Base-by-base conservation (phyloP, 2,329 filamentous ascomycete genomes). In the Fusarium sublunatum region DNA sequence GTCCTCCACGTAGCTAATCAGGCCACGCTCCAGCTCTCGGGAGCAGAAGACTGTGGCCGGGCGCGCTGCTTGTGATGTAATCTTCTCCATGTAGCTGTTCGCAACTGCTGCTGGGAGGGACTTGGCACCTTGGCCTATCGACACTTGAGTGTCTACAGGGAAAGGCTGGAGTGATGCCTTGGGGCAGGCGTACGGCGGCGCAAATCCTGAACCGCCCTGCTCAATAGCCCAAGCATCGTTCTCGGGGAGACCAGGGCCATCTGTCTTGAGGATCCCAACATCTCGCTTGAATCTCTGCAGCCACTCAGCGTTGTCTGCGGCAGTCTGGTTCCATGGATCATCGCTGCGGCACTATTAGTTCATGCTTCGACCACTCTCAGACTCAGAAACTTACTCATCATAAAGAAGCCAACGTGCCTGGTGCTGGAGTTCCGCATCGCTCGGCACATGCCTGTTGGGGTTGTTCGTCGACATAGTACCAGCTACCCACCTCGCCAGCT, bases 221-320 rank as follows among this genome's bases (percentile, higher is more conserved):
- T 74, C 70, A 3, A 82, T 61, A 41, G 77, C 77, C 84, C 84
- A 86, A 0, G 76, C 71, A 7, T 71, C 58, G 24, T 72, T 75
- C 2, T 70, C 61, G 0, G 79, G 76, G 0, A 88, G 76, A 3
- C 84, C 84, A 0, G 84, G 84, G 0, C 85, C 83, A 5, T 77
- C 74, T 9, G 78, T 76, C n/a, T 77, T 72, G 1, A 83, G 72
- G 28, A 88, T 82, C 15, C 84, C 84, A 1, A 77, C 79, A 43
- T 85, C 81, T 10, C 84, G 81, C 72, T 89, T 88, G 76, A 89
- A 88, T 40, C 86, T 81, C 53, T 81, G 78, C 11, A 89, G 78
- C 86, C 86, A 89, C 72, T 88, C 86, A 1, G 78, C 80, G 62
- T 88, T 88, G 68, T 88, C 86, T 28, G 86, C 86, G 1, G 84